Evolutionary conservation across 148 eudicot genomes (phyloP).

Genomic region (Arctostaphylos glauca): DNA sequence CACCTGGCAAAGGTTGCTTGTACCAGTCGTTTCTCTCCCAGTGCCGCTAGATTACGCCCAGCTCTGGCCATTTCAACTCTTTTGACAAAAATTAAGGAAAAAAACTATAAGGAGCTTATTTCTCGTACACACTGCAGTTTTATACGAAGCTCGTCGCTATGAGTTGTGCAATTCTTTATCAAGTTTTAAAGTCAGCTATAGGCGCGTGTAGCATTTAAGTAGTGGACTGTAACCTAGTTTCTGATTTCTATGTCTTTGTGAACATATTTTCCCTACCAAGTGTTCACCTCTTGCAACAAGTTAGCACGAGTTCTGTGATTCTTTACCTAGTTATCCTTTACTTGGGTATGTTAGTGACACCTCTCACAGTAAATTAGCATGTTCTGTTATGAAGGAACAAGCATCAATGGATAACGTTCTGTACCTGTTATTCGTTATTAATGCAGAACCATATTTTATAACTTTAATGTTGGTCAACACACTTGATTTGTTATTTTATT

Average conservation of each 20-base stretch:
- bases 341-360: neutral
- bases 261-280: neutral
- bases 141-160: neutral
- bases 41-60: neutral
- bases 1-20: neutral
- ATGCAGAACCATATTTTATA: neutral
- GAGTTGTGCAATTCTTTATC: neutral
- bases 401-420: neutral
- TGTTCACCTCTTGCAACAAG: neutral
- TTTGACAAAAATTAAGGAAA: neutral
- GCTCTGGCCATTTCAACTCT: neutral
- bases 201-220: neutral
- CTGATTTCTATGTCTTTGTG: neutral
- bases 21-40: neutral
- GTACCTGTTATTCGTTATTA: neutral
- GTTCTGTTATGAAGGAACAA: neutral
- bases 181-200: conserved; percentile 1
- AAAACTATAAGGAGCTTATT: neutral
- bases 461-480: conserved; percentile 2
- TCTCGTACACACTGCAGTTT: neutral
- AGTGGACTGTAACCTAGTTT: neutral
- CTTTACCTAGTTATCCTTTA: neutral
- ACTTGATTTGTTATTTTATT: conserved; percentile 12
- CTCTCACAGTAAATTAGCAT: neutral
- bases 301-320: too few species aligned